Evolutionary conservation across 108 stramenopile species (phyloP).

Genomic region (Mediolabrus comicus): DNA sequence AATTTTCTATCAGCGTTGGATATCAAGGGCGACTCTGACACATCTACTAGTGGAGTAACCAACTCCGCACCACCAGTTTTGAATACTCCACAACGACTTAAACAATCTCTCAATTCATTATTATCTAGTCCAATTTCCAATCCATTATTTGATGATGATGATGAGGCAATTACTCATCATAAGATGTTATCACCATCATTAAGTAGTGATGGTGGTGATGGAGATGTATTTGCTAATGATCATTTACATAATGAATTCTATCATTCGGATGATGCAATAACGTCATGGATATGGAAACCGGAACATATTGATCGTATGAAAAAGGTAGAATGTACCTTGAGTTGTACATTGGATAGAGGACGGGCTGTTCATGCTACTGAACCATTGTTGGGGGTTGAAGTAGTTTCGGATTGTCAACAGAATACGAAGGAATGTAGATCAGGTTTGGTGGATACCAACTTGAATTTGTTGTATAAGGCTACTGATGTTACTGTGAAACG

Average conservation of each 20-base stretch:
- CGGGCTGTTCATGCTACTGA: constrained; percentile 14
- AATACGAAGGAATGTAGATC: background rate
- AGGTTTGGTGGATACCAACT: constrained; percentile 12
- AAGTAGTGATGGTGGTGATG: too few species aligned
- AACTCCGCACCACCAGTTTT: constrained; percentile 7
- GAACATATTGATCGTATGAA: background rate
- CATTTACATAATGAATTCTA: constrained; percentile 1
- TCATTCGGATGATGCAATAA: constrained; percentile 19
- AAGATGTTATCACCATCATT: background rate
- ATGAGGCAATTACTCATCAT: background rate
- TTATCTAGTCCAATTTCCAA: constrained; percentile 2
- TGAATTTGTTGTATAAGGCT: constrained; percentile 21
- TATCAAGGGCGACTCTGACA: background rate
- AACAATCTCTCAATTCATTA: constrained; percentile 19
- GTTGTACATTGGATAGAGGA: constrained; percentile 8
- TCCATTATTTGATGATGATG: constrained; percentile 29
- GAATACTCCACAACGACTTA: background rate
- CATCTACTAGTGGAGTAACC: background rate
- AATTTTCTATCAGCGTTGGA: background rate
- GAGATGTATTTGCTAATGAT: background rate
- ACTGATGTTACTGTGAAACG: constrained; percentile 7
- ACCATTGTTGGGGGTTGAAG: constrained; percentile 10
- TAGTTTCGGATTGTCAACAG: background rate
- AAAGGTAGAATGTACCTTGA: constrained; percentile 6
- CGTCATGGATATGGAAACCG: constrained; percentile 28